A percentile compares a stretch with the other conserved stretches of the same genome.
phyloP scores from a whole-genome alignment of 2,329 filamentous ascomycete species.

The Epichloe sibirici region DNA sequence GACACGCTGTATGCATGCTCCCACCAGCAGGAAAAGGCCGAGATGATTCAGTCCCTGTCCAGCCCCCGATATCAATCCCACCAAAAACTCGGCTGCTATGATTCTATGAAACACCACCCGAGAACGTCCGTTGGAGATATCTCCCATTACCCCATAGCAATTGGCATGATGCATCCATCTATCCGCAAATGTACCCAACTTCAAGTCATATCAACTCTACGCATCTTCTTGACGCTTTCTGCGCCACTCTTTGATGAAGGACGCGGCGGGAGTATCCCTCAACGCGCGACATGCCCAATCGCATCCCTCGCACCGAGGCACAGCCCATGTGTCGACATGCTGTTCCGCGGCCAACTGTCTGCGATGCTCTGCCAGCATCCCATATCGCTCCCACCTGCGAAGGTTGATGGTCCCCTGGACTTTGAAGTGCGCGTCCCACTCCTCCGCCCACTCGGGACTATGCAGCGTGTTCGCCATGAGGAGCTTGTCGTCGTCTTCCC shows the following conservation, averaged over 20 bases:
- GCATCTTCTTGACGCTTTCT: background rate
- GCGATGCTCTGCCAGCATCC: slow-evolving; percentile 12
- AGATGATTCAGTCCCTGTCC: no score
- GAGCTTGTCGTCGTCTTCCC: slow-evolving; percentile 10
- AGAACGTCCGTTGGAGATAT: no score
- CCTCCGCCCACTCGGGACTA: slow-evolving; percentile 9
- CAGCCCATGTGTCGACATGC: slow-evolving; percentile 1
- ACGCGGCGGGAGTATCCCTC: slow-evolving; percentile 1
- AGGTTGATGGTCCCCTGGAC: slow-evolving; percentile 10
- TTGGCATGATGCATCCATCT: no score
- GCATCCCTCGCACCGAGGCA: slow-evolving; percentile 7
- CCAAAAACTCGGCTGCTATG: no score
- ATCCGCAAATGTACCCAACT: no score
- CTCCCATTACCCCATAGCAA: no score
- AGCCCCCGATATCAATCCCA: no score
- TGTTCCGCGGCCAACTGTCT: slow-evolving; percentile 7
- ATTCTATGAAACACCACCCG: no score
- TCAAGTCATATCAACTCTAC: no score
- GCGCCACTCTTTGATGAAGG: slow-evolving; percentile 1
- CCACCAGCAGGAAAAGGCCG: no score
- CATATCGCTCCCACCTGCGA: slow-evolving; percentile 15
- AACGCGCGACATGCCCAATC: slow-evolving; percentile 7
- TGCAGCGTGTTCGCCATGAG: slow-evolving; percentile 12
- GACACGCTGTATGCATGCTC: no score
- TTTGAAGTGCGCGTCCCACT: slow-evolving; percentile 15